phyloP scores from a whole-genome alignment of 306 rosid genomes.

The Sphenostylis stenocarpa region DNA sequence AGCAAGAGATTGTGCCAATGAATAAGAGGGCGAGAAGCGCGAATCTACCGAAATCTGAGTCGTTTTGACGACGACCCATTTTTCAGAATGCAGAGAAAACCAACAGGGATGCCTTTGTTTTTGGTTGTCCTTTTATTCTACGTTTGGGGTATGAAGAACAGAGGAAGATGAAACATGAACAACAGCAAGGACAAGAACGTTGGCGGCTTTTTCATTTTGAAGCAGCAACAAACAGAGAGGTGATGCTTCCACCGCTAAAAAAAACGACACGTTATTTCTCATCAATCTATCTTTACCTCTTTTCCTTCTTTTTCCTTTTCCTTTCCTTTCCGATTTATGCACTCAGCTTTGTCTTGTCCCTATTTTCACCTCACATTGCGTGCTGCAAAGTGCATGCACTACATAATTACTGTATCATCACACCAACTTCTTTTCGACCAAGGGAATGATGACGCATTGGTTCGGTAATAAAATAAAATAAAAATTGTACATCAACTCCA shows the following conservation, averaged over 20 bases:
- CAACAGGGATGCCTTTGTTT: not conserved
- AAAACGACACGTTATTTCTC: constrained; percentile 12
- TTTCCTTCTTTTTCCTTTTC: not conserved
- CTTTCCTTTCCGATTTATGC: not conserved
- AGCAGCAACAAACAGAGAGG: not conserved
- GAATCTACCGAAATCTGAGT: constrained; percentile 50
- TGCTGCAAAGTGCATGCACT: not conserved
- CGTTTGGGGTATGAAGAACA: not conserved
- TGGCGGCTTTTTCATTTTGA: constrained; percentile 19
- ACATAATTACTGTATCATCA: not conserved
- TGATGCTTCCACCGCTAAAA: not conserved
- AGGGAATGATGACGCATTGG: not conserved
- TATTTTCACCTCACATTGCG: not conserved
- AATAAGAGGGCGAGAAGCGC: constrained; percentile 51
- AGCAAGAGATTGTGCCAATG: constrained; percentile 57
- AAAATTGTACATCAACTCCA: no score
- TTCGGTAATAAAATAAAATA: not conserved
- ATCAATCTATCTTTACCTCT: not conserved
- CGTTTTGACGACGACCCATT: constrained; percentile 78
- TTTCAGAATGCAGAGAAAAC: constrained; percentile 25
- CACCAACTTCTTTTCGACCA: not conserved
- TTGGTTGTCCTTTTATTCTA: not conserved
- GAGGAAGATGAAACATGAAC: not conserved
- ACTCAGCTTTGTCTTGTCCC: not conserved
- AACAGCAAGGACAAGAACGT: not conserved